A percentile compares a stretch with the other conserved stretches of the same genome.
phyloP scores from a whole-genome alignment of 2,329 filamentous ascomycete genomes.

The Cercospora sp. region DNA sequence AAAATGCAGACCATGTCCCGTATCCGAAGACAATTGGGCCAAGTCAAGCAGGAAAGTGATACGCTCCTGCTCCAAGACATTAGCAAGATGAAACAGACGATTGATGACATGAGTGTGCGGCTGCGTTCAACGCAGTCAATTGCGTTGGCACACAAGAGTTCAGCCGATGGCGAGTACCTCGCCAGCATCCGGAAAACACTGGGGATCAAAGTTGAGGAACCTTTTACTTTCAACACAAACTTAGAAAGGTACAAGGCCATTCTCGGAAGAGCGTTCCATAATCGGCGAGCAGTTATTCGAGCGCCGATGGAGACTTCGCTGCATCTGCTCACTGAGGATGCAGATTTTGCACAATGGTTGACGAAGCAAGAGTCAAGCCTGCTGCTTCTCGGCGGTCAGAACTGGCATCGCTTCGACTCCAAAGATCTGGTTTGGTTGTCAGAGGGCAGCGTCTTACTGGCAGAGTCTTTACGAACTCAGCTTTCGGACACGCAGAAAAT shows the following conservation, averaged over 20 bases:
- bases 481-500: background rate
- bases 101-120: background rate
- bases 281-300: background rate
- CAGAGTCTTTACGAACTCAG: background rate
- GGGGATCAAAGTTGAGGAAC: background rate
- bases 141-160: background rate
- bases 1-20: slow-evolving; percentile 5
- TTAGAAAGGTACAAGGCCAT: background rate
- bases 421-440: background rate
- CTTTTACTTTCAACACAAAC: background rate
- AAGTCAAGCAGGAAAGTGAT: slow-evolving; percentile 11
- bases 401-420: background rate
- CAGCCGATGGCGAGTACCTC: background rate
- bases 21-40: slow-evolving; percentile 4
- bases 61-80: slow-evolving; percentile 9
- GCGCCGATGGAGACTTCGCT: background rate
- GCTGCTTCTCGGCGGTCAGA: background rate
- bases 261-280: background rate
- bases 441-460: background rate
- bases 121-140: background rate
- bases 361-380: background rate
- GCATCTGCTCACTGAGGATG: background rate
- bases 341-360: background rate
- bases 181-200: background rate
- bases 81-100: background rate